Percentiles rank a stretch among this genome's conserved stretches.
These are phyloP conservation scores for Pseudopediastrum boryanum DNA, from an alignment of 139 green algal genomes.

Conservation along the genomic window DNA sequence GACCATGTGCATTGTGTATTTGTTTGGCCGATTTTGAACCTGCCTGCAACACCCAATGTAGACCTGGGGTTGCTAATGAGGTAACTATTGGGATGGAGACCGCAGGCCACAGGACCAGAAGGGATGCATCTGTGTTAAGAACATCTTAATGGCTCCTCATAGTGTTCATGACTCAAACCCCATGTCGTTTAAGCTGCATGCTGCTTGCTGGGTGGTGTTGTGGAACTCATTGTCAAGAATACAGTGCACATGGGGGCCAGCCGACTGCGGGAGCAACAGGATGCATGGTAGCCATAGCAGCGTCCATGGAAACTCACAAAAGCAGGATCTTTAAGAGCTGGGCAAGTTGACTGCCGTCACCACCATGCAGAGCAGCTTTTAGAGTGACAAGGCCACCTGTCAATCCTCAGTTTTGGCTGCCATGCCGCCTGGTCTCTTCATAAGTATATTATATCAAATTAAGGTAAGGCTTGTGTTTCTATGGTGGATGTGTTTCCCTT, in stretches of 20 bases:
- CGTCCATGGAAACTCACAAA: too few species aligned
- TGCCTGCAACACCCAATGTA: not conserved
- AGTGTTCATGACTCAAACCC: too few species aligned
- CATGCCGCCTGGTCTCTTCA: slow-evolving; percentile 6
- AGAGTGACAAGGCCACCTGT: not conserved
- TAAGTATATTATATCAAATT: not conserved
- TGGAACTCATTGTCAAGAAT: too few species aligned
- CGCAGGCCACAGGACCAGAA: not conserved
- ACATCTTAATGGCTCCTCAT: too few species aligned
- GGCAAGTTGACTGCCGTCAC: not conserved
- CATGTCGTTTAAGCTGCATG: too few species aligned
- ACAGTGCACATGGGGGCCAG: too few species aligned
- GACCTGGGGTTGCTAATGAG: not conserved
- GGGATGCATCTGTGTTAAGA: not conserved
- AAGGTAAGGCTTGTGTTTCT: not conserved
- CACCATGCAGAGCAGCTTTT: not conserved
- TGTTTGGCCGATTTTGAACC: not conserved
- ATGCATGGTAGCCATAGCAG: too few species aligned
- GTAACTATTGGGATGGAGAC: not conserved
- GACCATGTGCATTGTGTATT: not conserved
- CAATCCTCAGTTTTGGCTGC: slow-evolving; percentile 5
- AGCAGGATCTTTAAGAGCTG: not conserved
- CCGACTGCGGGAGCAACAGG: too few species aligned
- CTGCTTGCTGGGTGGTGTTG: too few species aligned
- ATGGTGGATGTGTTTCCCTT: not conserved